phyloP scores from a whole-genome alignment of 805 yeast genomes.

The Wickerhamomyces queroliae region DNA sequence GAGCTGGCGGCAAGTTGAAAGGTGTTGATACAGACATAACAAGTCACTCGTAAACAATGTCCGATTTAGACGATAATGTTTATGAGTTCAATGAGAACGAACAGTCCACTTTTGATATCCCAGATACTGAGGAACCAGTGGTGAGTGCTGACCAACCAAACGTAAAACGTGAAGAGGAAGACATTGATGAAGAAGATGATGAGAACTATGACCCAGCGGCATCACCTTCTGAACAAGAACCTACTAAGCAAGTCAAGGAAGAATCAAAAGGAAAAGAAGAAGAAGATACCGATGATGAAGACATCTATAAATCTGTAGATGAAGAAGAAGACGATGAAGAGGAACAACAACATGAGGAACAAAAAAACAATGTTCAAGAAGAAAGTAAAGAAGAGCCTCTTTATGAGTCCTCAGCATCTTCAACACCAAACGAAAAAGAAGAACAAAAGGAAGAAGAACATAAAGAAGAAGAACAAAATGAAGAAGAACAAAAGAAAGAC shows the following conservation, averaged over 20 bases:
- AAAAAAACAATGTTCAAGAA: too few relatives aligned
- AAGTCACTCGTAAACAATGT: too few relatives aligned
- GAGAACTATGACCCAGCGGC: slow-evolving; percentile 2
- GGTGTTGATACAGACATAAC: too few relatives aligned
- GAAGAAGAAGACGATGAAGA: slow-evolving; percentile 10
- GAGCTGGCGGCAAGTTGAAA: too few relatives aligned
- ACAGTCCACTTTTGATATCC: slow-evolving; percentile 1
- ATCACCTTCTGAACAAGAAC: not conserved
- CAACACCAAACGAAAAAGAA: not conserved
- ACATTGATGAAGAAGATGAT: not conserved
- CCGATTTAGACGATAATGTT: slow-evolving; percentile 1
- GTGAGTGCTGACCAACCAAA: not conserved
- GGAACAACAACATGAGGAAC: slow-evolving; percentile 1
- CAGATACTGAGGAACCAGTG: not conserved
- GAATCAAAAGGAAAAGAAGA: slow-evolving; percentile 12
- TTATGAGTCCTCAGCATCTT: too few relatives aligned
- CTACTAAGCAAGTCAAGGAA: not conserved
- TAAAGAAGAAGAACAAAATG: slow-evolving; percentile 3
- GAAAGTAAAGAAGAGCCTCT: too few relatives aligned
- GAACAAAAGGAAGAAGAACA: slow-evolving; percentile 1
- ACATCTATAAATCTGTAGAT: slow-evolving; percentile 2
- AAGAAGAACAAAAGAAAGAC: slow-evolving; percentile 4
- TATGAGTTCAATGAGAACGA: slow-evolving; percentile 3
- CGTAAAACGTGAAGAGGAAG: not conserved
- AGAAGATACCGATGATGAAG: slow-evolving; percentile 17